Percentiles rank a stretch among this genome's conserved stretches.
These are phyloP conservation scores for Tremella yokohamensis DNA, from an alignment of 768 basidiomycete genomes.

Conservation along the genomic window DNA sequence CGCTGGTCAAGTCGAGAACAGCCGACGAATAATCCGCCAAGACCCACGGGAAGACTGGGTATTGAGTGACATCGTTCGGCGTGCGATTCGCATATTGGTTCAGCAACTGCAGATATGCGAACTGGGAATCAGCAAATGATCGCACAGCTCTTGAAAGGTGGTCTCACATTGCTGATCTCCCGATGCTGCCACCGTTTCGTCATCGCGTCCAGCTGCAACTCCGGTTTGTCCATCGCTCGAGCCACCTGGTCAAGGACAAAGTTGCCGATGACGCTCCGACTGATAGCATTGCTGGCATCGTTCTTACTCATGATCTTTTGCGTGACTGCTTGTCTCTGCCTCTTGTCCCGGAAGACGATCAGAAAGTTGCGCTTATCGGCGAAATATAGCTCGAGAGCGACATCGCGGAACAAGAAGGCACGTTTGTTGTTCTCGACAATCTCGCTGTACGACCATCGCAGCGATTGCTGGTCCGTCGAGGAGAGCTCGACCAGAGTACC, in stretches of 20 bases:
- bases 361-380: conserved; percentile 84
- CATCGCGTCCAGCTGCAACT: conserved; percentile 46
- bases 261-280: conserved; percentile 52
- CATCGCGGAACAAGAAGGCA: conserved; percentile 83
- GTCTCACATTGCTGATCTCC: conserved; percentile 80
- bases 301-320: conserved; percentile 51
- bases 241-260: conserved; percentile 47
- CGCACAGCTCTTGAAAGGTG: background rate
- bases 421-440: conserved; percentile 74
- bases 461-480: conserved; percentile 68
- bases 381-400: conserved; percentile 88
- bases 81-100: conserved; percentile 91
- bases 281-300: conserved; percentile 59
- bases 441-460: conserved; percentile 77
- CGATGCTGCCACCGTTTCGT: conserved; percentile 75
- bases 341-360: conserved; percentile 71
- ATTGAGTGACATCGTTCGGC: conserved; percentile 87
- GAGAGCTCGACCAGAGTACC: conserved; percentile 77
- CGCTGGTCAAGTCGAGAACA: conserved; percentile 43
- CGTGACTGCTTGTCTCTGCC: conserved; percentile 56
- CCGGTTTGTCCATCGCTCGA: conserved; percentile 41
- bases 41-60: conserved; percentile 86
- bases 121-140: conserved; percentile 56
- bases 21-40: conserved; percentile 76
- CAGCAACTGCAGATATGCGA: conserved; percentile 79